Evolutionary conservation across 306 rosid species (phyloP), one percentile per base, ranked within the genome.

Genomic region (Gastrolobium villosum): DNA sequence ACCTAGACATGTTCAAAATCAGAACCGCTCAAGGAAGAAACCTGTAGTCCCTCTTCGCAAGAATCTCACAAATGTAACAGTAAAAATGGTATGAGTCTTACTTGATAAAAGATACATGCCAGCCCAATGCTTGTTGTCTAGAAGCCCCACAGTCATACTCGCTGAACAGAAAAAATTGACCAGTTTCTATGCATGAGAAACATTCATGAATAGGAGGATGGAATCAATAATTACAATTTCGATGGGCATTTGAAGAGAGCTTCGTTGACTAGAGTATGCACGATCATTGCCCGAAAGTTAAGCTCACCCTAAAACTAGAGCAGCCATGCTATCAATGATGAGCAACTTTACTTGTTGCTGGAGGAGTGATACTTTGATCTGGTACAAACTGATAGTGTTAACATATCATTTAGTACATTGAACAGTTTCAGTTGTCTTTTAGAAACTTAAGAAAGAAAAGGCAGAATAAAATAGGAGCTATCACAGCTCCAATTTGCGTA

Each of bases 41-140:
- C 31, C 37, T 31, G 68, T 9, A 76, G 9, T 69, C 79, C 49
- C 32, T 52, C 57, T 72, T 79, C 54, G 64, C 53, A 77, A 55
- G 45, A 75, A 74, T 68, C 43, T 81, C 65, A 41, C 30, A 20
- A 14, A 30, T 30, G 63, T 39, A 63, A 55, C 37, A 50, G 39
- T 44, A 20, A 62, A 48, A 48, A 62, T 10, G 60, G 37, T 45
- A n/a, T n/a, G 50, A 74, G 65, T 80, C 97, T 83, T 72, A 92
- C 99, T 94, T 94, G 78, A 94, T 78, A 72, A 89, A 94, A 44
- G 99, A 94, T 77, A 90, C 81, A 74, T 90, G 99, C 95, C 97
- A 92, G 56, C 97, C 97, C 82, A 94, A 67, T 74, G 87, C 67
- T 80, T 89, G 89, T 53, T 90, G 97, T 75, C 88, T 76, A 41